Conservation (phyloP, 495 filamentous ascomycete species). For the Aspergillus avenaceus region DNA sequence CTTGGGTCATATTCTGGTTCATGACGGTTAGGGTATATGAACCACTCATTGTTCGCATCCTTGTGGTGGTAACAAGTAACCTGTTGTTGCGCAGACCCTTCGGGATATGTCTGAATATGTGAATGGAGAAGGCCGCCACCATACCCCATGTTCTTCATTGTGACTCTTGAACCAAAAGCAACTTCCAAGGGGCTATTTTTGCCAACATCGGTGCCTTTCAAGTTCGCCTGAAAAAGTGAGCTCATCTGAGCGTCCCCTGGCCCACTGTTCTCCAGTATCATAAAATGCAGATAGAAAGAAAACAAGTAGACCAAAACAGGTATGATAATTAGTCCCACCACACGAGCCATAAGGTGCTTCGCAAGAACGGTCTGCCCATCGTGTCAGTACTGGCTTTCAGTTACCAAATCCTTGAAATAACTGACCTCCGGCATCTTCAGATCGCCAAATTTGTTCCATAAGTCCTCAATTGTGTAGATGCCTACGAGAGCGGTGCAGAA, state of each 20-base stretch:
- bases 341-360: conserved; percentile 73
- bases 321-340: conserved; percentile 82
- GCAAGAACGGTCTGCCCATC: conserved; percentile 57
- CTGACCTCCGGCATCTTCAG: conserved; percentile 78
- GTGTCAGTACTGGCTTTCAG: conserved; percentile 16
- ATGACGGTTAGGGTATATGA: conserved; percentile 87
- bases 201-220: conserved; percentile 88
- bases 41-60: conserved; percentile 99
- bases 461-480: conserved; percentile 90
- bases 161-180: conserved; percentile 82
- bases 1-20: conserved; percentile 69
- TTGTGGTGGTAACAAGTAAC: conserved; percentile 99
- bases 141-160: conserved; percentile 98
- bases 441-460: conserved; percentile 98
- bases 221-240: conserved; percentile 96
- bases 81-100: conserved; percentile 92
- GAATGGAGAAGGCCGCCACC: conserved; percentile 97
- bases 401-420: conserved; percentile 1
- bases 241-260: conserved; percentile 99
- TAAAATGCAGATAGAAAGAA: conserved; percentile 91
- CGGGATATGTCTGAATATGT: conserved; percentile 93
- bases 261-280: conserved; percentile 87
- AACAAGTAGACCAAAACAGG: conserved; percentile 87
- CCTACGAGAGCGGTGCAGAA: conserved; percentile 94
- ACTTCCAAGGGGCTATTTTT: conserved; percentile 91